Evolutionary conservation across 2,329 filamentous ascomycete species (phyloP).

Genomic region (Aureobasidium lini): DNA sequence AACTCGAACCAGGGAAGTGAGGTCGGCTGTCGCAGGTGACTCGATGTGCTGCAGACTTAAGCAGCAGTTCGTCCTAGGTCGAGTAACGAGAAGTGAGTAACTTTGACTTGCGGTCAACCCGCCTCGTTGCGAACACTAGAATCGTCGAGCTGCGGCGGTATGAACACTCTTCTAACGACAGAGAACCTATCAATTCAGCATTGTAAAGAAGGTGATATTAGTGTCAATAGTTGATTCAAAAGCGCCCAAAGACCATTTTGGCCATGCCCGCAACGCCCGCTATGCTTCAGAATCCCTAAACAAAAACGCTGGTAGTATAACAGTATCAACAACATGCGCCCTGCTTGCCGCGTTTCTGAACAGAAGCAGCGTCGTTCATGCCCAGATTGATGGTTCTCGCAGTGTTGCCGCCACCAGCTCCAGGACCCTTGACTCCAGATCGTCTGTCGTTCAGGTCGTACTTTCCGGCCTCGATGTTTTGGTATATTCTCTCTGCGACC

Average conservation of each 20-base stretch:
- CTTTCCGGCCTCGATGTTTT: slow-evolving; percentile 90
- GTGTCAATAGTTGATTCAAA: background rate
- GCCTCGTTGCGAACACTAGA: no score
- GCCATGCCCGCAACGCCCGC: slow-evolving; percentile 8
- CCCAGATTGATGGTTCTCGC: slow-evolving; percentile 38
- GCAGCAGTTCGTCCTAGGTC: no score
- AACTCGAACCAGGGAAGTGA: no score
- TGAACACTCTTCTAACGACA: no score
- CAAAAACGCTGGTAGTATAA: background rate
- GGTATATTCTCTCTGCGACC: slow-evolving; percentile 90
- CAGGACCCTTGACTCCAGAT: slow-evolving; percentile 75
- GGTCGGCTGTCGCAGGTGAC: no score
- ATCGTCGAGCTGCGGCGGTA: no score
- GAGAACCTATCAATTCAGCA: no score
- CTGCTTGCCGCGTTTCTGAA: slow-evolving; percentile 22
- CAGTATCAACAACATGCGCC: slow-evolving; percentile 25
- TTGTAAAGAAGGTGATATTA: background rate
- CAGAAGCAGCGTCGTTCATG: slow-evolving; percentile 31
- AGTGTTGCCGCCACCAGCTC: slow-evolving; percentile 38
- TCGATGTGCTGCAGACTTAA: no score
- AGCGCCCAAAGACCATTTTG: background rate
- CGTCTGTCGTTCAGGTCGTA: slow-evolving; percentile 92
- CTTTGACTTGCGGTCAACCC: no score
- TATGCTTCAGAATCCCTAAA: background rate
- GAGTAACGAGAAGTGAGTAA: no score